phyloP scores from a whole-genome alignment of 1,284 basidiomycete genomes.

The Mrakiaceae sp. region DNA sequence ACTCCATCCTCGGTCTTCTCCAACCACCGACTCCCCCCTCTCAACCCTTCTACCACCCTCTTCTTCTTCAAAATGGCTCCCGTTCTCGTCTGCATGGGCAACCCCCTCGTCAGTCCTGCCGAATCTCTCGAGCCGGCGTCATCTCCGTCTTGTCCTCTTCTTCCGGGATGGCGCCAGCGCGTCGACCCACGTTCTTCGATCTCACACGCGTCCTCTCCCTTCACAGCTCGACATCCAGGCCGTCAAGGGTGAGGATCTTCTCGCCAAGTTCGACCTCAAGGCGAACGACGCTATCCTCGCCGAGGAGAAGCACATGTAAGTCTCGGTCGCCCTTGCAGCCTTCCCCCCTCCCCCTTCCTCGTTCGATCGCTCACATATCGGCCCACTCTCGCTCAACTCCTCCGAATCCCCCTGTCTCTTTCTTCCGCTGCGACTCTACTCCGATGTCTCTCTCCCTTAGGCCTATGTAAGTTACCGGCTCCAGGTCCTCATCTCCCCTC shows the following conservation, averaged over 20 bases:
- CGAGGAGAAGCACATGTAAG: conserved; percentile 62
- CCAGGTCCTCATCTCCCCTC: neutral
- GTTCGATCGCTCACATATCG: neutral
- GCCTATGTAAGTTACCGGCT: conserved; percentile 2
- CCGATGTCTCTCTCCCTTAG: neutral
- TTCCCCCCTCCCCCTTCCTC: neutral
- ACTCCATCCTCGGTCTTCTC: conserved; percentile 14
- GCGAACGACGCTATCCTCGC: conserved; percentile 96
- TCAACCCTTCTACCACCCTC: conserved; percentile 9
- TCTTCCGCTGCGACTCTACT: neutral
- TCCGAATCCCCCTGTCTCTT: neutral
- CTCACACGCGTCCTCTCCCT: neutral
- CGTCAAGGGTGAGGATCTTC: conserved; percentile 61
- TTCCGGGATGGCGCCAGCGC: neutral
- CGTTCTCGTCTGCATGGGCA: conserved; percentile 67
- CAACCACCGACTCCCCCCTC: neutral
- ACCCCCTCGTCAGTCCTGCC: conserved; percentile 48
- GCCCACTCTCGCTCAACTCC: neutral
- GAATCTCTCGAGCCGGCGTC: too few species aligned
- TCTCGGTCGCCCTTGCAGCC: neutral
- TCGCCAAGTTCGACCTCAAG: conserved; percentile 85
- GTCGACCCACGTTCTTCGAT: neutral
- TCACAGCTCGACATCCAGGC: conserved; percentile 64
- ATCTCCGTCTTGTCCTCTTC: neutral
- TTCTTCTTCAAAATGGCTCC: conserved; percentile 9